These are phyloP conservation scores for Santalum album DNA, from an alignment of 164 flowering plant genomes.

Conservation along the genomic window DNA sequence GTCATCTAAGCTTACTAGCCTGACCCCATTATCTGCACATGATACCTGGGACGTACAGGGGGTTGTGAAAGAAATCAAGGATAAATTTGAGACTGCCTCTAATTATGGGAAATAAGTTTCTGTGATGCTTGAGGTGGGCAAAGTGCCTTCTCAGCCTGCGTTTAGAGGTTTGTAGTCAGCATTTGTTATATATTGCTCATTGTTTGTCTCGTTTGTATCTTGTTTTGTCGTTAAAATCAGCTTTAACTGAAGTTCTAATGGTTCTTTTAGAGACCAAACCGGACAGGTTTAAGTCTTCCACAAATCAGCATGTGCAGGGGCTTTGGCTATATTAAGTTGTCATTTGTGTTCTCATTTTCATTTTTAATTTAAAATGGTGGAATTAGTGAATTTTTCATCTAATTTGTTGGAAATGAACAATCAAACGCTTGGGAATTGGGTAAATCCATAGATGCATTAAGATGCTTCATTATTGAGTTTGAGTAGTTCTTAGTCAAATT, in stretches of 20 bases:
- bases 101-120: constrained; percentile 71
- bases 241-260: background rate
- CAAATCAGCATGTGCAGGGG: too few relatives aligned
- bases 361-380: too few relatives aligned
- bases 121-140: constrained; percentile 73
- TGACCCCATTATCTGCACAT: constrained; percentile 36
- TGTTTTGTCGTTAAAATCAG: background rate
- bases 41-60: constrained; percentile 67
- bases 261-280: too few relatives aligned
- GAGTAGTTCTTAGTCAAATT: too few relatives aligned
- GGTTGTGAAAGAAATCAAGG: constrained; percentile 69
- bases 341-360: too few relatives aligned
- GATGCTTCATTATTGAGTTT: too few relatives aligned
- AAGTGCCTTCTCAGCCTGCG: constrained; percentile 56
- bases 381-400: too few relatives aligned
- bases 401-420: too few relatives aligned
- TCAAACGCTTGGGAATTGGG: too few relatives aligned
- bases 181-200: background rate
- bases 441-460: too few relatives aligned
- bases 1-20: background rate
- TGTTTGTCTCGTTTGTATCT: background rate
- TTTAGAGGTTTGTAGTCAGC: constrained; percentile 45
- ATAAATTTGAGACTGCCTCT: constrained; percentile 68
- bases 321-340: too few relatives aligned
- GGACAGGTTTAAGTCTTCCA: too few relatives aligned